Evolutionary conservation across 2,329 filamentous ascomycete species (phyloP).

Genomic region (Cadophora luteo-olivacea): DNA sequence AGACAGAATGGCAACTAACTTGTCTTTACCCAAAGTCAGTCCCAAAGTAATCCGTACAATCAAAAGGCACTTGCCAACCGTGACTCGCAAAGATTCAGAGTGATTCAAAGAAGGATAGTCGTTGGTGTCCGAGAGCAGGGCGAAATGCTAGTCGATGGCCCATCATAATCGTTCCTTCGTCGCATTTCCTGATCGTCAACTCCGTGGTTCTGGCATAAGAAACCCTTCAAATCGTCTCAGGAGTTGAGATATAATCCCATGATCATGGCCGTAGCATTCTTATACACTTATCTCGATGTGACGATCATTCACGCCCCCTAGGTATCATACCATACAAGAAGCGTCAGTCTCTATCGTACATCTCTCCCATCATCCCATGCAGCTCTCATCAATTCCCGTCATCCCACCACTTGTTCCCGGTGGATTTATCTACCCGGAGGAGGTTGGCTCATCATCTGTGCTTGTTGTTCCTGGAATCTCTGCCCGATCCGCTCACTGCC

Average conservation of each 20-base stretch:
- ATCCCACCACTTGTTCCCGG: background rate
- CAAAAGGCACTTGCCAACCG: too few relatives aligned
- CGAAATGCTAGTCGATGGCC: too few relatives aligned
- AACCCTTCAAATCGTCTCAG: background rate
- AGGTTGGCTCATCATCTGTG: slow-evolving; percentile 56
- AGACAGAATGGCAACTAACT: too few relatives aligned
- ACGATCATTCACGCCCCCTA: slow-evolving; percentile 12
- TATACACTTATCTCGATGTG: background rate
- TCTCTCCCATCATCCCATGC: background rate
- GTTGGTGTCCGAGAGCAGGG: too few relatives aligned
- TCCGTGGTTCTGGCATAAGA: background rate
- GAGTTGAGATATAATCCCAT: slow-evolving; percentile 21
- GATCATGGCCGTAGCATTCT: slow-evolving; percentile 6
- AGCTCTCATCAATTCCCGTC: background rate
- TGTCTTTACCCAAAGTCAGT: too few relatives aligned
- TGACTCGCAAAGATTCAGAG: too few relatives aligned
- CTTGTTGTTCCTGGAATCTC: slow-evolving; percentile 79
- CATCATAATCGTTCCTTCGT: too few relatives aligned
- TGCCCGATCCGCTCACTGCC: slow-evolving; percentile 88
- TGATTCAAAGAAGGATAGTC: too few relatives aligned
- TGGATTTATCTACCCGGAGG: slow-evolving; percentile 39
- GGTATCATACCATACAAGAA: slow-evolving; percentile 26
- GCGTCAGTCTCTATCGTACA: slow-evolving; percentile 24
- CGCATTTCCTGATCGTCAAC: background rate
- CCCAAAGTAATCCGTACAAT: too few relatives aligned